Conservation (phyloP, 768 basidiomycete species). For the Trametes gibbosa region DNA sequence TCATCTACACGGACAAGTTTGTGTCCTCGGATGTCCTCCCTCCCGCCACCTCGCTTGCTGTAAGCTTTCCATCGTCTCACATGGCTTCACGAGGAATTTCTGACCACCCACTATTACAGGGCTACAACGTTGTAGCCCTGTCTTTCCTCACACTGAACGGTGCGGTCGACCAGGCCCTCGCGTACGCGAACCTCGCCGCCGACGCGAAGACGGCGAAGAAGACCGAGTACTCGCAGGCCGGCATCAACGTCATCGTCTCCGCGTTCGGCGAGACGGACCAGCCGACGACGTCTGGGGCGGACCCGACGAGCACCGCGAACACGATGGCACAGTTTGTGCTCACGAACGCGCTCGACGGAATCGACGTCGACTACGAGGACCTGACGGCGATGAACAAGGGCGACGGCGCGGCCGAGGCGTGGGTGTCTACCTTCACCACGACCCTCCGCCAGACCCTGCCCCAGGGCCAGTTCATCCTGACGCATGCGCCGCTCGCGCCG, state of each 20-base stretch:
- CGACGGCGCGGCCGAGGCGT: constrained; percentile 21
- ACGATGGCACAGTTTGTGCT: constrained; percentile 36
- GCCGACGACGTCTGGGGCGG: constrained; percentile 27
- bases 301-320: constrained; percentile 32
- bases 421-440: constrained; percentile 25
- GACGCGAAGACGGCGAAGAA: constrained; percentile 19
- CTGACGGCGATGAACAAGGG: constrained; percentile 21
- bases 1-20: constrained; percentile 16
- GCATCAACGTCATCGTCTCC: constrained; percentile 24
- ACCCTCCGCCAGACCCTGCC: constrained; percentile 24
- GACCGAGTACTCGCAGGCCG: constrained; percentile 22
- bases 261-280: constrained; percentile 30
- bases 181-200: constrained; percentile 8
- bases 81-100: too few relatives aligned
- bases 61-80: not conserved
- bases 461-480: constrained; percentile 31
- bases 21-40: constrained; percentile 16
- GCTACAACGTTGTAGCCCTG: constrained; percentile 15
- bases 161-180: constrained; percentile 11
- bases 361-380: constrained; percentile 27
- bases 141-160: constrained; percentile 17
- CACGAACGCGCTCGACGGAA: constrained; percentile 24
- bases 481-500: constrained; percentile 30
- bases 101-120: not conserved
- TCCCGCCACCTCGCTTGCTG: constrained; percentile 7